Conservation (phyloP, 495 filamentous ascomycete genomes). For the Penicillium flavigenum region DNA sequence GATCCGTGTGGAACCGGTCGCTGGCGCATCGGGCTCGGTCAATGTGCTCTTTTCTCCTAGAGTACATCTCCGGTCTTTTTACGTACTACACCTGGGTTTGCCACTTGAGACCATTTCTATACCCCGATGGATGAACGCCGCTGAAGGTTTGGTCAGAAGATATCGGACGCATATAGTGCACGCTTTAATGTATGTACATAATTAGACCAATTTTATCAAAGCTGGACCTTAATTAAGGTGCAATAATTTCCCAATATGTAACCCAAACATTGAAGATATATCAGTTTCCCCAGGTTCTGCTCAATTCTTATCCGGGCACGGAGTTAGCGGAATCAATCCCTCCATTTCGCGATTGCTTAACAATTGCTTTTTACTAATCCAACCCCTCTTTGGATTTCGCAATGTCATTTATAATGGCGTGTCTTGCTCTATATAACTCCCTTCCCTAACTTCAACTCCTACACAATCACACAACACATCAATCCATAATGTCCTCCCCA, state of each 20-base stretch:
- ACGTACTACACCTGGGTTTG: conserved; percentile 22
- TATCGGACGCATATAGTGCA: conserved; percentile 28
- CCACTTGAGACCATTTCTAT: conserved; percentile 5
- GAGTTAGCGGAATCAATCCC: conserved; percentile 13
- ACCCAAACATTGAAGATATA: not conserved
- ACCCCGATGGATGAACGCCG: conserved; percentile 14
- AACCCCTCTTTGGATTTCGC: conserved; percentile 21
- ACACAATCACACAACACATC: not conserved
- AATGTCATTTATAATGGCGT: conserved; percentile 22
- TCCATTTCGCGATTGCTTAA: conserved; percentile 22
- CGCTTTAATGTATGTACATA: conserved; percentile 36
- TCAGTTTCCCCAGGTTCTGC: not conserved
- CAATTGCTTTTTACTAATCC: conserved; percentile 31
- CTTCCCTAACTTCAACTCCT: not conserved
- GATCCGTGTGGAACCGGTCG: conserved; percentile 24
- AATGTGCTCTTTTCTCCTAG: conserved; percentile 12
- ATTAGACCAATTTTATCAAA: conserved; percentile 32
- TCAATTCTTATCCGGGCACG: conserved; percentile 23
- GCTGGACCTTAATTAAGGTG: conserved; percentile 17
- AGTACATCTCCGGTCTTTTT: conserved; percentile 26
- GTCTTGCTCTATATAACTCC: conserved; percentile 4
- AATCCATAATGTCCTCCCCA: conserved; percentile 34
- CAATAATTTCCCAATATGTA: conserved; percentile 6
- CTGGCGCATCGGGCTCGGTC: conserved; percentile 26
- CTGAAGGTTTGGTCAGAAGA: conserved; percentile 20